Base-by-base conservation (phyloP, 2,329 filamentous ascomycete genomes). In the Dactylellina drechsleri region DNA sequence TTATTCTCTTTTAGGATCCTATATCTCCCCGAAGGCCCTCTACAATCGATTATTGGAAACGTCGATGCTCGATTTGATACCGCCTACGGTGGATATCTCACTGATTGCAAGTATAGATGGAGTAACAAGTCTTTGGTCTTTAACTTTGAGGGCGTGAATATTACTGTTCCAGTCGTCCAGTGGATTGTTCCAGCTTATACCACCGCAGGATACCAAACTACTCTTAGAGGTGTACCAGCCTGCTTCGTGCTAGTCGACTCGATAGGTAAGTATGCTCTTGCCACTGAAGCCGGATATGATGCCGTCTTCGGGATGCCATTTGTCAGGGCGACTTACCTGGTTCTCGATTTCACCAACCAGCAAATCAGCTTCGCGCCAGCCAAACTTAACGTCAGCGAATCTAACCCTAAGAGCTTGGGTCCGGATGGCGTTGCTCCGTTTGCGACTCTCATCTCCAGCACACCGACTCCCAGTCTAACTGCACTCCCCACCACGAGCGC, bases 281-380 rank as follows among this genome's bases (percentile, higher is more conserved):
- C 71, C 8, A 47, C 65, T 12, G 20, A 45, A n/a, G 31, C 31
- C 16, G 64, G 64, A 23, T 68, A 68, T 23, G 20, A 26, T 26
- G 64, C 65, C 10, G 71, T 68, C 16, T 54, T 76, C 12, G 71
- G 71, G 8, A 68, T 70, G 71, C 71, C 71, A 1, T 76, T 76
- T 28, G 64, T 76, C 20, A 36, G 71, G 50, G 71, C 64, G 1
- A 70, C 71, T 8, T 76, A 76, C 20, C 20, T 70, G 43, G 71
- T 76, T 23, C 65, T 64, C 47, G 71, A 76, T 50, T 76, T 76
- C 47, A 59, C 71, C 15, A 76, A 76, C 54, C 43, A 65, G 26
- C 58, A 76, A 23, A 76, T 65, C 47, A 76, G 71, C 52, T 68
- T 76, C n/a, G 71, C 71, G 1, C 64, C 64, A 56, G 71, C 71